Evolutionary conservation across 176 grass and related monocot species (phyloP).

Genomic region (Aegilops bicornis): DNA sequence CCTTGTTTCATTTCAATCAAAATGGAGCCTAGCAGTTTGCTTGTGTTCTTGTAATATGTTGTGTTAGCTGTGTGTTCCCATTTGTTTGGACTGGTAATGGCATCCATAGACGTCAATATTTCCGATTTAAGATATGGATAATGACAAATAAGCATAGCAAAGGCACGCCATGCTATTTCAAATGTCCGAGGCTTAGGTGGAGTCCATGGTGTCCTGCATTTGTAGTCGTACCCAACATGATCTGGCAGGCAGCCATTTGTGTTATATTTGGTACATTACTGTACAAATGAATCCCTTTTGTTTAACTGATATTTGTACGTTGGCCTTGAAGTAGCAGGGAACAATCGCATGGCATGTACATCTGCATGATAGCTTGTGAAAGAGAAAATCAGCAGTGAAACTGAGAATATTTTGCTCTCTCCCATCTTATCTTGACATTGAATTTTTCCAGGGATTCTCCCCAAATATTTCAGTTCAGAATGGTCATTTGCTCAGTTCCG

Average conservation of each 20-base stretch:
- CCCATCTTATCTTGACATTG: background rate
- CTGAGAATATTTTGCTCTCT: constrained; percentile 22
- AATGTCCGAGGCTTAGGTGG: background rate
- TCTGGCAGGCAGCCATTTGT: background rate
- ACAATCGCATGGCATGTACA: background rate
- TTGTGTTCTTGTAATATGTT: background rate
- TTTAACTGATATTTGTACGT: background rate
- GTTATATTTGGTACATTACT: background rate
- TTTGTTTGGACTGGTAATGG: background rate
- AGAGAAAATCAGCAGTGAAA: background rate
- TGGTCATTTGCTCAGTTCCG: constrained; percentile 84
- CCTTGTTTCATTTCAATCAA: constrained; percentile 14
- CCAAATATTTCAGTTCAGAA: constrained; percentile 82
- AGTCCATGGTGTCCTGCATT: background rate
- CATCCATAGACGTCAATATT: background rate
- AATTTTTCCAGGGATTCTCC: constrained; percentile 52
- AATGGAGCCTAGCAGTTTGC: background rate
- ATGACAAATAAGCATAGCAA: constrained; percentile 7
- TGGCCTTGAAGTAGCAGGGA: background rate
- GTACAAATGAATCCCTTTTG: background rate
- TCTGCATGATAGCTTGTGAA: background rate
- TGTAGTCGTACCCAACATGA: background rate
- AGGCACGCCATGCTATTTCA: background rate
- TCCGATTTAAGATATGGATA: background rate
- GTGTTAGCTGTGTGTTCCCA: background rate